Conservation (phyloP, 371 early-diverging fungal genomes). For the Mucor circinelloides region DNA sequence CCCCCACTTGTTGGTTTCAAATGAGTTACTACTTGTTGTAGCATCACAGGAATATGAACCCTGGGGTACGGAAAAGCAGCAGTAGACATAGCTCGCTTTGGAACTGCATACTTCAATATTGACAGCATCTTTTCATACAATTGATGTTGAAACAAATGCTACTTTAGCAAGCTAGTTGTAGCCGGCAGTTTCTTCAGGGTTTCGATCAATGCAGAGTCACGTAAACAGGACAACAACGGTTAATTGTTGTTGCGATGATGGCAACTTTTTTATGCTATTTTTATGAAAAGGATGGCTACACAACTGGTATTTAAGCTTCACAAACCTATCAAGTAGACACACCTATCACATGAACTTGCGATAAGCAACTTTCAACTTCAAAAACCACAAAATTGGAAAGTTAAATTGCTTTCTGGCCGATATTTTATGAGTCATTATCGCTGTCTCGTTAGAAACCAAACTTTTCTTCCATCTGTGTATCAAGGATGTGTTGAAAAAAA, state of each 20-base stretch:
- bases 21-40: conserved; percentile 33
- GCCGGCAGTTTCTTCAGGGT: neutral
- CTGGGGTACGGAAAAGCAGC: conserved; percentile 20
- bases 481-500: neutral
- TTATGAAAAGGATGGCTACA: neutral
- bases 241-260: neutral
- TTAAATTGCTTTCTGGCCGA: neutral
- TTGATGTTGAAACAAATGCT: neutral
- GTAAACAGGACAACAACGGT: neutral
- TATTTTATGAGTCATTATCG: neutral
- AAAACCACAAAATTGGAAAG: neutral
- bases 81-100: neutral
- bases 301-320: neutral
- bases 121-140: neutral
- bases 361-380: neutral
- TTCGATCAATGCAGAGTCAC: neutral
- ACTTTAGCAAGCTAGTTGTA: neutral
- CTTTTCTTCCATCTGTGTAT: neutral
- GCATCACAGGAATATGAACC: conserved; percentile 46
- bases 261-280: neutral
- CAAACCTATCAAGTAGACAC: neutral
- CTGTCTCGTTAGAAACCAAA: neutral
- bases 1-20: conserved; percentile 38
- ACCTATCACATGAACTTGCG: neutral
- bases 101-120: neutral